Percentiles rank a stretch among this genome's conserved stretches.
phyloP scores from a whole-genome alignment of 1,284 basidiomycete genomes.

The Puccinia coronata region DNA sequence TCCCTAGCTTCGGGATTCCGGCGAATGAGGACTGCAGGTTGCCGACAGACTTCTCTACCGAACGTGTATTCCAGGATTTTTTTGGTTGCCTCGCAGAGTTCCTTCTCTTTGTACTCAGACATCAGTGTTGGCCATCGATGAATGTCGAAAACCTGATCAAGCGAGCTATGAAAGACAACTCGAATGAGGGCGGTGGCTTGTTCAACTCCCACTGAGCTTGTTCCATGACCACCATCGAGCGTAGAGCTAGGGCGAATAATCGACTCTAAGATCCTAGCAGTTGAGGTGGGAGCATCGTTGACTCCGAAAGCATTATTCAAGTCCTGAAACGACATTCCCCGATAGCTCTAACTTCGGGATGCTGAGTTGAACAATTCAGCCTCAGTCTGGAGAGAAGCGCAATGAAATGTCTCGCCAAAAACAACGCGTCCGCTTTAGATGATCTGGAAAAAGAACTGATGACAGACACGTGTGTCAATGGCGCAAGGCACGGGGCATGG shows the following conservation, averaged over 20 bases:
- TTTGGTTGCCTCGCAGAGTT: conserved; percentile 13
- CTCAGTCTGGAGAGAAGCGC: background rate
- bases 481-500: background rate
- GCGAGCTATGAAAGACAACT: conserved; percentile 33
- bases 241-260: conserved; percentile 36
- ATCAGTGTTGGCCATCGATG: conserved; percentile 13
- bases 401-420: background rate
- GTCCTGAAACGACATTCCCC: conserved; percentile 17
- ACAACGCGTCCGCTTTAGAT: background rate
- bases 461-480: background rate
- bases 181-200: conserved; percentile 49
- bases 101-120: conserved; percentile 8
- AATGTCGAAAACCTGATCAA: conserved; percentile 37
- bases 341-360: background rate
- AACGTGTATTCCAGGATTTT: conserved; percentile 19
- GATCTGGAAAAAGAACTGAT: background rate
- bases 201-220: conserved; percentile 8
- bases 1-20: conserved; percentile 36
- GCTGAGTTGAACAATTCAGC: background rate
- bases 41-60: conserved; percentile 4
- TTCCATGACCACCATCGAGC: conserved; percentile 22
- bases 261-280: conserved; percentile 42
- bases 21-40: conserved; percentile 27
- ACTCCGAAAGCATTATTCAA: conserved; percentile 1
- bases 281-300: conserved; percentile 40